A percentile compares a stretch with the other conserved stretches of the same genome.
These are phyloP conservation scores for Fusarium chaquense DNA, from an alignment of 2,329 filamentous ascomycete species.

Conservation along the genomic window DNA sequence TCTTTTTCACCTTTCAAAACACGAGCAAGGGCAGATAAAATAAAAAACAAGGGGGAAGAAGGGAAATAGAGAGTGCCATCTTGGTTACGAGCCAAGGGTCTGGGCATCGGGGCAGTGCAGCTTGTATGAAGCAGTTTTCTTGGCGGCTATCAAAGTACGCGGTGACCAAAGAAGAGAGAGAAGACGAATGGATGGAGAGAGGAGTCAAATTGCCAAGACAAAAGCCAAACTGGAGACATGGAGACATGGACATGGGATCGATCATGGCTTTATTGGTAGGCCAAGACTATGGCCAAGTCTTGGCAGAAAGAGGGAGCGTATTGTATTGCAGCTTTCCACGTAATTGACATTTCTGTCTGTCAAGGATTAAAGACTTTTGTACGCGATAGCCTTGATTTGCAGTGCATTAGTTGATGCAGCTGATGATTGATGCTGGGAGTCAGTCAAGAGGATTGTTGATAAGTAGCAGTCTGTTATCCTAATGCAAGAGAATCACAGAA, in stretches of 20 bases:
- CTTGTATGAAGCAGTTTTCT: constrained; percentile 25
- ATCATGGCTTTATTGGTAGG: constrained; percentile 23
- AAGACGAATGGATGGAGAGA: constrained; percentile 1
- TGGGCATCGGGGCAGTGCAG: constrained; percentile 47
- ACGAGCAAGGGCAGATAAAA: background rate
- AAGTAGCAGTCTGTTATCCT: too few relatives aligned
- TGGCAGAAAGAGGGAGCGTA: constrained; percentile 21
- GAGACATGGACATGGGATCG: constrained; percentile 17
- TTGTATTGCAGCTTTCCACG: constrained; percentile 22
- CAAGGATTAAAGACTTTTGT: background rate
- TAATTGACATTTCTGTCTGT: constrained; percentile 23
- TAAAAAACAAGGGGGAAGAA: constrained; percentile 12
- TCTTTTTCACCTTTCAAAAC: constrained; percentile 12
- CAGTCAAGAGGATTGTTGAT: background rate
- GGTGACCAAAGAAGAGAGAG: background rate
- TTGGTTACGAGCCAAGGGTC: constrained; percentile 43
- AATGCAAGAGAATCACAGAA: background rate
- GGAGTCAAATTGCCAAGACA: constrained; percentile 25
- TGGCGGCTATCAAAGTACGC: constrained; percentile 28
- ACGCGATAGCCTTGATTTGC: background rate
- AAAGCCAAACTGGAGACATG: constrained; percentile 15
- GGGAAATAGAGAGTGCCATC: constrained; percentile 6
- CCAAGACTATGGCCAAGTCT: constrained; percentile 12
- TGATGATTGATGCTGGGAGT: background rate
- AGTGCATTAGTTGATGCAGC: constrained; percentile 3